Evolutionary conservation across 1,284 basidiomycete genomes (phyloP), one percentile per base, ranked within the genome.

Genomic region (Moesziomyces sp.): DNA sequence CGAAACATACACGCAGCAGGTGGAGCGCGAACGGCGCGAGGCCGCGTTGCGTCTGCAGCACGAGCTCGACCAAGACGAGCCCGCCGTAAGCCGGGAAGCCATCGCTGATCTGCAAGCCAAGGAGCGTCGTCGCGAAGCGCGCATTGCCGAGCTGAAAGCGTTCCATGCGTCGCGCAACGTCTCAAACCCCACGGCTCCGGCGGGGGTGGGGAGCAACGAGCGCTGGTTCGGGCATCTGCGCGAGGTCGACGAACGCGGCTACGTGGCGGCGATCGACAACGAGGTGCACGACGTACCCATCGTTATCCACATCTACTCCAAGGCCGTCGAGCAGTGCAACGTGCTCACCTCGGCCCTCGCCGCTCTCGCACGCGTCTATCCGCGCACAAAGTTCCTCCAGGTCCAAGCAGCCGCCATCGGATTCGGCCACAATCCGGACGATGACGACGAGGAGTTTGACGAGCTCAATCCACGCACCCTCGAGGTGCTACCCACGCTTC

Each of bases 231-330:
- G 79, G 23, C 79, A 81, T 51, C 63, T 81, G 9, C 55, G 77
- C 13, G 78, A 81, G 46, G 76, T 81, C 19, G 77, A 77, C 49
- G 67, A 73, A 44, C 49, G 60, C 13, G 76, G 76, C 21, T 81
- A 78, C 60, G 79, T 73, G 30, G 53, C 70, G 2, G 64, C 76
- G 5, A 80, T 79, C 46, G 79, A 81, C 60, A 69, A 71, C 40
- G 77, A 76, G 43, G 47, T 65, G 13, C 16, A 46, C 7, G 43
- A 30, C n/a, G 63, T 67, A 18, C 55, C 69, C 30, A 58, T 81
- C 26, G 75, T 81, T 14, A 76, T 80, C 4, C 79, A 81, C 46
- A 75, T 81, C 55, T 81, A 81, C 59, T 71, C 66, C 14, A 78
- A 72, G 46, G 79, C 60, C 13, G 74, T 79, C 3, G 62, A 60